Evolutionary conservation across 257 asterid genomes (phyloP).

Genomic region (Rubia yunnanensis): DNA sequence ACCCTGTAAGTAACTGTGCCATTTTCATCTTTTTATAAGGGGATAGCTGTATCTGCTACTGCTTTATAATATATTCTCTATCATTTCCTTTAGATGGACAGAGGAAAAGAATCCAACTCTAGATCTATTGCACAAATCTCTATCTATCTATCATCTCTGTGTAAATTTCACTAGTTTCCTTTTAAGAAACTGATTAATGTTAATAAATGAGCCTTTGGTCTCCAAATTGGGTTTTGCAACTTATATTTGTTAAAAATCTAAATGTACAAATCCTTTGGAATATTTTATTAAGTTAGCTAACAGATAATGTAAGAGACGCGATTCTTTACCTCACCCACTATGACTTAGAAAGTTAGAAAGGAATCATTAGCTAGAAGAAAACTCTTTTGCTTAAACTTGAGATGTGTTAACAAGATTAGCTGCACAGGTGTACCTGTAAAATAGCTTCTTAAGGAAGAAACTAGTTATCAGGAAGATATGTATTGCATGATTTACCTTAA

Average conservation of each 20-base stretch:
- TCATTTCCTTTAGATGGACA: neutral
- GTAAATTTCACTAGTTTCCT: neutral
- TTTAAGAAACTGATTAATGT: neutral
- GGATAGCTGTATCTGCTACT: neutral
- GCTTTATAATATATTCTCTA: neutral
- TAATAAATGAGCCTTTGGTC: neutral
- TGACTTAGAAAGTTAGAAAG: neutral
- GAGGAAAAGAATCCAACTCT: neutral
- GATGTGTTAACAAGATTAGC: neutral
- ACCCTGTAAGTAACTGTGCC: constrained; percentile 44
- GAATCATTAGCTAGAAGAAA: neutral
- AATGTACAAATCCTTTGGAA: neutral
- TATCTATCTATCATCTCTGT: neutral
- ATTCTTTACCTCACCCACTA: neutral
- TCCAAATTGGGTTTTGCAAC: neutral
- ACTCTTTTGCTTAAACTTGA: neutral
- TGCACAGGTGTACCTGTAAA: neutral
- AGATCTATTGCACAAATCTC: neutral
- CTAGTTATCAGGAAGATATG: neutral
- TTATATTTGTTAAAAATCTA: neutral
- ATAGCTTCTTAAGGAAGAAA: neutral
- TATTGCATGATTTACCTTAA: neutral
- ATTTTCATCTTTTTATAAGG: neutral
- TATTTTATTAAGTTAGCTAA: neutral
- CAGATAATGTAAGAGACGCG: neutral